Evolutionary conservation across 2,329 filamentous ascomycete species (phyloP), one percentile per base, ranked within the genome.

Genomic region (Daldinia eschscholtzii): DNA sequence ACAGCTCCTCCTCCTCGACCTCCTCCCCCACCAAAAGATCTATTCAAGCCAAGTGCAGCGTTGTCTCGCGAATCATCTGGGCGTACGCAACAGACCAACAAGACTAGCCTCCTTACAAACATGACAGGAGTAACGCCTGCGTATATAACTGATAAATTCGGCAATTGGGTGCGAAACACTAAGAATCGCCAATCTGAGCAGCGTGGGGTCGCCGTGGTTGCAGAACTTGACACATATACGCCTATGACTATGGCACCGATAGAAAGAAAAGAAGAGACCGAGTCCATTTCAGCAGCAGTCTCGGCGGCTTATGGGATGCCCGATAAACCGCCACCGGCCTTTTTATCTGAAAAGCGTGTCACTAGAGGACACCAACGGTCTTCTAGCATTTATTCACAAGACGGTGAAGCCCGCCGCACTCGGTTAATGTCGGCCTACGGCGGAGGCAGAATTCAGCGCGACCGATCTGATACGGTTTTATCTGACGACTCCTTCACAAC

Each of bases 91-190:
- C 85, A 7, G 81, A 88, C 76, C 84, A 87, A 67, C 83, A 88
- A 77, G 83, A 86, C 72, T 78, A 84, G 66, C 78, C 81, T 73
- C 68, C 73, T 71, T 70, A 77, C 74, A 57, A 80, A 70, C 65
- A 74, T 67, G 71, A 78, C 65, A 50, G 78, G 64, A 56, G 79
- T 72, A 78, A 81, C 81, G 2, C 81, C 83, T 0, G 81, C 82
- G 50, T 88, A 86, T 70, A 81, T 87, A 53, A 82, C 85, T 37
- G 85, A 88, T 73, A 83, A 81, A 74, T 80, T 81, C 70, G 84
- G 85, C 0, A 87, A 88, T 73, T 88, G 86, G 86, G 80, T 86
- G 15, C 79, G 87, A 6, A 81, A 81, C 39, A 83, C 82, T 65
- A 70, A 79, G 6, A 39, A 42, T 20, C 57, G 46, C 41, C 70